Evolutionary conservation across 1,139 yeast genomes (phyloP).

Genomic region (Nadsonia commutata): DNA sequence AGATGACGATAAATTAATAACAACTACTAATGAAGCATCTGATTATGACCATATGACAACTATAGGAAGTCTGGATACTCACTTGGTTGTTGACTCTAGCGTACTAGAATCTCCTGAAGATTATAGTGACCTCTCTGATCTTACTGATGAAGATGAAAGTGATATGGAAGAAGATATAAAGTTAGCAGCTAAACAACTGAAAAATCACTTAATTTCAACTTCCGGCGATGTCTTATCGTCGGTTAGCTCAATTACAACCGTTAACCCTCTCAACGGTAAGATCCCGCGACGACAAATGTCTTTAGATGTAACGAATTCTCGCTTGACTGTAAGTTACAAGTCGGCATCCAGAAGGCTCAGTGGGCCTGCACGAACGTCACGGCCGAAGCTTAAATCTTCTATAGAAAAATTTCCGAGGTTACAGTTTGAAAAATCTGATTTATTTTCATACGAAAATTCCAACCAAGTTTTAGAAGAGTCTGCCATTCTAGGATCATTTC

Average conservation of each 20-base stretch:
- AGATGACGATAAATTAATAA: conserved; percentile 4
- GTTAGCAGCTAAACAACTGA: conserved; percentile 19
- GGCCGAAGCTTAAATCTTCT: neutral
- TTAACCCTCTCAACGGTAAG: neutral
- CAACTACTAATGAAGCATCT: neutral
- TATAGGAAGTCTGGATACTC: neutral
- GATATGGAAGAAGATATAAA: conserved; percentile 24
- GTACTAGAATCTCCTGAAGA: conserved; percentile 1
- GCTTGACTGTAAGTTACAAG: conserved; percentile 11
- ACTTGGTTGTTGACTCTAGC: neutral
- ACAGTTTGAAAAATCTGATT: neutral
- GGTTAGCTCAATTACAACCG: neutral
- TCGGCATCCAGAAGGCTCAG: conserved; percentile 10
- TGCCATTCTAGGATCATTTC: neutral
- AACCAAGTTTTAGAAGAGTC: neutral
- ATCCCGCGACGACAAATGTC: conserved; percentile 5
- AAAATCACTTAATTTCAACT: conserved; percentile 11
- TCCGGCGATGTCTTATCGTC: conserved; percentile 5
- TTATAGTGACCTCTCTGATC: conserved; percentile 6
- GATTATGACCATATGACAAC: conserved; percentile 1
- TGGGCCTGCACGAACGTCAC: neutral
- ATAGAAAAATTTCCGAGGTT: neutral
- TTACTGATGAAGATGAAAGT: conserved; percentile 23
- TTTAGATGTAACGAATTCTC: conserved; percentile 9
- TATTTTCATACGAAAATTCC: neutral